Evolutionary conservation across 345 rosid species (phyloP).

Genomic region (Salix brachista): DNA sequence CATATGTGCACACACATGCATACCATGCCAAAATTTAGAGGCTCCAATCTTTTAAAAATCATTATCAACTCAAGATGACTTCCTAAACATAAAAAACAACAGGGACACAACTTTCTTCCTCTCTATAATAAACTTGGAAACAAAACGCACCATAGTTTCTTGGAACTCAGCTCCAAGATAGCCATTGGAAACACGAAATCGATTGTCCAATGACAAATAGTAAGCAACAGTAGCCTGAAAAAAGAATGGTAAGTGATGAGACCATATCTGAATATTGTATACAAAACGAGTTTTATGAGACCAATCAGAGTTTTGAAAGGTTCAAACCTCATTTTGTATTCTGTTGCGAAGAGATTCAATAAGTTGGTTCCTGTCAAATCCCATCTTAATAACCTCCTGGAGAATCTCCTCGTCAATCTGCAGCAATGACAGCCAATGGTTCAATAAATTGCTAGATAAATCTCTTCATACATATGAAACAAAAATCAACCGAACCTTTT

Average conservation of each 20-base stretch:
- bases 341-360: constrained; percentile 77
- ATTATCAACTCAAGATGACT: neutral
- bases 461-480: neutral
- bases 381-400: constrained; percentile 66
- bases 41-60: neutral
- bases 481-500: constrained; percentile 45
- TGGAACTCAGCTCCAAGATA: constrained; percentile 77
- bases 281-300: neutral
- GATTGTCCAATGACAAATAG: constrained; percentile 75
- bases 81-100: neutral
- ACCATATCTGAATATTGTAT: neutral
- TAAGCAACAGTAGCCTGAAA: constrained; percentile 92
- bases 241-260: constrained; percentile 10
- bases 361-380: constrained; percentile 66
- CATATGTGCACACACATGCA: neutral
- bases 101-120: neutral
- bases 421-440: constrained; percentile 11
- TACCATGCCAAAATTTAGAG: neutral
- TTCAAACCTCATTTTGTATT: constrained; percentile 66
- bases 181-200: constrained; percentile 69
- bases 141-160: constrained; percentile 53
- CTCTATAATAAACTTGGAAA: neutral
- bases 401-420: constrained; percentile 92
- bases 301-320: constrained; percentile 10
- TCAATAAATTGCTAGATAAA: neutral